Evolutionary conservation across 208 protist species (phyloP).

Genomic region (Endotrypanum monterogeii): DNA sequence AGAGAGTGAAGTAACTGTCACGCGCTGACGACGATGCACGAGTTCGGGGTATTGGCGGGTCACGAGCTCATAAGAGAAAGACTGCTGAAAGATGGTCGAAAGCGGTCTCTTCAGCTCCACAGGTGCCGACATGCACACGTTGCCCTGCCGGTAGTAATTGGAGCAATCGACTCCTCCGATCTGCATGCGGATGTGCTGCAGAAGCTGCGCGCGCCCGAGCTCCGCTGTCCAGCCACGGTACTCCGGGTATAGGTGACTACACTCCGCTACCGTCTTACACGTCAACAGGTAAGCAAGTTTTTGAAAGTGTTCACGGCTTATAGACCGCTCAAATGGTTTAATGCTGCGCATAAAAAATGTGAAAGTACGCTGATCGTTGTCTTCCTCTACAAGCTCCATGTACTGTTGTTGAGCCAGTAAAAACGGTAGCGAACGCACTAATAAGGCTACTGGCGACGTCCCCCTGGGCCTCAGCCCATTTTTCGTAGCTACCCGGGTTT

Average conservation of each 20-base stretch:
- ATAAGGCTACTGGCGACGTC: conserved; percentile 22
- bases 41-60: conserved; percentile 37
- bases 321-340: conserved; percentile 74
- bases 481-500: conserved; percentile 23
- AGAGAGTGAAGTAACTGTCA: conserved; percentile 43
- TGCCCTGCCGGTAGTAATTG: conserved; percentile 66
- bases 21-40: conserved; percentile 11
- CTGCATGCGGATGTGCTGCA: conserved; percentile 55
- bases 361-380: conserved; percentile 72
- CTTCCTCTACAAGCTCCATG: conserved; percentile 81
- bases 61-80: conserved; percentile 68
- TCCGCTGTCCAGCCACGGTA: conserved; percentile 77
- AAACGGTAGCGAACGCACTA: conserved; percentile 66
- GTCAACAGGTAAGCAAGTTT: conserved; percentile 84
- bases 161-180: conserved; percentile 42
- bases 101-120: conserved; percentile 35
- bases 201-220: conserved; percentile 64
- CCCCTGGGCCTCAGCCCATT: conserved; percentile 27
- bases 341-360: conserved; percentile 84
- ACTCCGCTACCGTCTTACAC: conserved; percentile 74
- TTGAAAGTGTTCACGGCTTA: conserved; percentile 72
- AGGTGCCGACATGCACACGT: conserved; percentile 30
- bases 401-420: conserved; percentile 80
- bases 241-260: conserved; percentile 60
- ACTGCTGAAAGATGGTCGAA: conserved; percentile 53